phyloP scores from a whole-genome alignment of 257 asterid species.

The Nicotiana benthamiana region DNA sequence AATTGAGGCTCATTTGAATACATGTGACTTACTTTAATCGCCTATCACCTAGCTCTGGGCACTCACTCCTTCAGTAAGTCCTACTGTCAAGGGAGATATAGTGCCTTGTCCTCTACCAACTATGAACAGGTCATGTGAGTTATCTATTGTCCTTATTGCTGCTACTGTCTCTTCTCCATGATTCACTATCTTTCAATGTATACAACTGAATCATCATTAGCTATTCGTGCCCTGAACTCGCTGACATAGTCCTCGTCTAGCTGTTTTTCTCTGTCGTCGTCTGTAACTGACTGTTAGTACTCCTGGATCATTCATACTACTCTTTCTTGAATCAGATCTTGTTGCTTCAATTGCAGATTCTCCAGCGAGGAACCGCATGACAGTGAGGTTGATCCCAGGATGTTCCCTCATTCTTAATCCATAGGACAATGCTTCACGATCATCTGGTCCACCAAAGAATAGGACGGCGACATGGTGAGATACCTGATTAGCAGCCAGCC shows the following conservation, averaged over 20 bases:
- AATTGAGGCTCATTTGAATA: background rate
- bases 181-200: slow-evolving; percentile 49
- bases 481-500: slow-evolving; percentile 29
- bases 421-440: slow-evolving; percentile 73
- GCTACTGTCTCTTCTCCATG: slow-evolving; percentile 93
- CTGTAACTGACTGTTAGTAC: slow-evolving; percentile 33
- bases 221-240: slow-evolving; percentile 45
- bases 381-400: slow-evolving; percentile 52
- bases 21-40: slow-evolving; percentile 23
- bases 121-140: slow-evolving; percentile 52
- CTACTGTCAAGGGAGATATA: slow-evolving; percentile 64
- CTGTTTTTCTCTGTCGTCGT: slow-evolving; percentile 39
- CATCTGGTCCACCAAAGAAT: slow-evolving; percentile 88
- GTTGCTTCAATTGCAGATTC: slow-evolving; percentile 17
- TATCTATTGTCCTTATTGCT: slow-evolving; percentile 53
- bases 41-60: slow-evolving; percentile 96
- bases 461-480: slow-evolving; percentile 55
- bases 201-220: slow-evolving; percentile 30
- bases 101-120: slow-evolving; percentile 82
- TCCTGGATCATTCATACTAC: slow-evolving; percentile 17
- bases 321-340: background rate
- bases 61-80: slow-evolving; percentile 98
- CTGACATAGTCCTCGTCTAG: slow-evolving; percentile 54
- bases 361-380: slow-evolving; percentile 49
- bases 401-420: slow-evolving; percentile 72